A percentile compares a stretch with the other conserved stretches of the same genome.
These are phyloP conservation scores for Vickermania spadyakhi DNA, from an alignment of 208 protist species.

Conservation along the genomic window DNA sequence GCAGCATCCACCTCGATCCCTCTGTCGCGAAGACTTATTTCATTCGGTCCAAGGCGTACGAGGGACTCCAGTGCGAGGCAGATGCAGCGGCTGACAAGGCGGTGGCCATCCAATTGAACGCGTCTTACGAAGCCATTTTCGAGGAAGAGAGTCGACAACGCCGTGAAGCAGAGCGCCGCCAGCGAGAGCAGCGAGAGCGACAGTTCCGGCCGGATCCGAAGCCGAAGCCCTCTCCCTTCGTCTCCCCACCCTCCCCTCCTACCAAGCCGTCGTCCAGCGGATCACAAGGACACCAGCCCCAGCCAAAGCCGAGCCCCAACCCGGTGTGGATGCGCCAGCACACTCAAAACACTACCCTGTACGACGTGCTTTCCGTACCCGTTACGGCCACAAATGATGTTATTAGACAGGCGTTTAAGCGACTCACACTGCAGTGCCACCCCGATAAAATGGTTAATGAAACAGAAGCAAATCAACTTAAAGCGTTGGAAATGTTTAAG, in stretches of 20 bases:
- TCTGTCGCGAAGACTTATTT: conserved; percentile 33
- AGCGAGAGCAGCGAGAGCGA: neutral
- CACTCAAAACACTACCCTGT: conserved; percentile 21
- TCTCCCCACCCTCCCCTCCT: neutral
- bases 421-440: conserved; percentile 63
- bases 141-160: conserved; percentile 27
- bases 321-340: neutral
- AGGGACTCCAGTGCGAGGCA: conserved; percentile 11
- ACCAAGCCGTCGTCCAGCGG: neutral
- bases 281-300: neutral
- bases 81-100: conserved; percentile 46
- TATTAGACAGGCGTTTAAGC: conserved; percentile 50
- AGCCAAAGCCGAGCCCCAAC: neutral
- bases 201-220: neutral
- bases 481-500: conserved; percentile 84
- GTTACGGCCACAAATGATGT: conserved; percentile 21
- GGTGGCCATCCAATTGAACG: conserved; percentile 21
- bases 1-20: conserved; percentile 29
- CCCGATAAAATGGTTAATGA: conserved; percentile 62
- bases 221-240: neutral
- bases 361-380: conserved; percentile 51
- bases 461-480: conserved; percentile 17
- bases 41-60: conserved; percentile 32
- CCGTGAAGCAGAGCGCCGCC: neutral
- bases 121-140: conserved; percentile 20